Evolutionary conservation across 768 basidiomycete species (phyloP).

Genomic region (Rhodotorula graminis): DNA sequence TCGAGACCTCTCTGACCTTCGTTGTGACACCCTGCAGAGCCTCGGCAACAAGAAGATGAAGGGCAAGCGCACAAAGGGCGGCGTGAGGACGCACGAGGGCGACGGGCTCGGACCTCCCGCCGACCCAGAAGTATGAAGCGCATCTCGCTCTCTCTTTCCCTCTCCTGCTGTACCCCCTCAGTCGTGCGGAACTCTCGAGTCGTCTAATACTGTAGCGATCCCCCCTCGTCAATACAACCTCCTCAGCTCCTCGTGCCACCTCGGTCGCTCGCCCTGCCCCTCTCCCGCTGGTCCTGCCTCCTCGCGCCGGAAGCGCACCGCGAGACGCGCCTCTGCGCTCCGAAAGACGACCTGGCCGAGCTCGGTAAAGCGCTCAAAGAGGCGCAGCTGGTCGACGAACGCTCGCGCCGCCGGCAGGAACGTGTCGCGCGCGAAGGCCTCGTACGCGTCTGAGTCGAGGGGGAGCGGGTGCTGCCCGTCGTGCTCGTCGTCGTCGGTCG

Average conservation of each 20-base stretch:
- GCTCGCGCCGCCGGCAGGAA: slow-evolving; percentile 29
- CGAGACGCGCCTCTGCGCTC: slow-evolving; percentile 15
- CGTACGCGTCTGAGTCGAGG: neutral
- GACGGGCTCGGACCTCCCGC: slow-evolving; percentile 23
- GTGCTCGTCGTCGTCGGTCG: too few species aligned
- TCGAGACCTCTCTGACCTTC: neutral
- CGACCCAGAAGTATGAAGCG: neutral
- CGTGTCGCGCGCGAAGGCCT: slow-evolving; percentile 13
- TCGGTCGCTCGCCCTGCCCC: neutral
- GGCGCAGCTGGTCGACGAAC: slow-evolving; percentile 8
- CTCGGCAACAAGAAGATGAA: slow-evolving; percentile 38
- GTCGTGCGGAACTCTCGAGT: too few species aligned
- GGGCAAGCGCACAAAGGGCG: slow-evolving; percentile 23
- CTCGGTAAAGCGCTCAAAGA: slow-evolving; percentile 7
- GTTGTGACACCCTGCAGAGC: slow-evolving; percentile 1
- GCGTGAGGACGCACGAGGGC: slow-evolving; percentile 42
- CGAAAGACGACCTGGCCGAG: slow-evolving; percentile 29
- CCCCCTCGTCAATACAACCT: slow-evolving; percentile 14
- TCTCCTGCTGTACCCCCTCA: neutral
- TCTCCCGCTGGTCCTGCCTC: too few species aligned
- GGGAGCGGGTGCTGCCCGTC: neutral
- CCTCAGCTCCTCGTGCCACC: slow-evolving; percentile 24
- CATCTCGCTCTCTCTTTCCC: neutral
- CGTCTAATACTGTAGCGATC: too few species aligned
- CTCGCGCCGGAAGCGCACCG: slow-evolving; percentile 11